Evolutionary conservation across 2,329 filamentous ascomycete genomes (phyloP), one percentile per base, ranked within the genome.

Genomic region (Alternaria brassicicola): DNA sequence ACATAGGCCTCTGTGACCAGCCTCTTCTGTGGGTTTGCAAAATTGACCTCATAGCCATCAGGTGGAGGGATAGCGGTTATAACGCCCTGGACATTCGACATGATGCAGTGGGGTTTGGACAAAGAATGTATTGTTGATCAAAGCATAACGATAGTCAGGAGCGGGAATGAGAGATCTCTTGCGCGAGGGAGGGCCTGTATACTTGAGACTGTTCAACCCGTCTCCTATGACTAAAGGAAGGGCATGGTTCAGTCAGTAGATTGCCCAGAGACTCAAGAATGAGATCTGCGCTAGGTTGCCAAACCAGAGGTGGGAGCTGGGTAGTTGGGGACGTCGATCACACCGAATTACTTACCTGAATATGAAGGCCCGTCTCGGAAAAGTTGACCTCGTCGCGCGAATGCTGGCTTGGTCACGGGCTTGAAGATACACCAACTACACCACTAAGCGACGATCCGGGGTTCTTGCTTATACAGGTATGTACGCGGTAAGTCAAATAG

Each of bases 1-100:
- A 55, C 54, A 46, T 73, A 75, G 3, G 66, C 45, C 10, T 61
- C 43, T 3, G 41, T 42, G n/a, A 67, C 52, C 17, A 61, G 57
- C 43, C 60, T 59, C 5, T 65, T 57, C 25, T 59, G 54, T 3
- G 72, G 72, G 19, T 73, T 65, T 12, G 60, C 67, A 50, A 73
- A 74, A 52, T 74, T 55, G 23, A 74, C 70, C 8, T 65, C 50
- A 53, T 73, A 75, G 13, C 68, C 70, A 9, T 61, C 51, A 0
- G 71, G 70, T n/a, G 72, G 58, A 17, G 66, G 61, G 13, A 75
- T 41, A 3, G 63, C 19, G 4, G 58, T 61, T 17, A 59, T 30
- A 4, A 58, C 61, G 9, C 62, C 57, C 31, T 65, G 53, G 23
- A 60, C 45, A 19, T 59, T 61, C 38, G 62, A n/a, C 57, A 66